phyloP scores from a whole-genome alignment of 345 rosid genomes.

The Gossypium herbaceum region DNA sequence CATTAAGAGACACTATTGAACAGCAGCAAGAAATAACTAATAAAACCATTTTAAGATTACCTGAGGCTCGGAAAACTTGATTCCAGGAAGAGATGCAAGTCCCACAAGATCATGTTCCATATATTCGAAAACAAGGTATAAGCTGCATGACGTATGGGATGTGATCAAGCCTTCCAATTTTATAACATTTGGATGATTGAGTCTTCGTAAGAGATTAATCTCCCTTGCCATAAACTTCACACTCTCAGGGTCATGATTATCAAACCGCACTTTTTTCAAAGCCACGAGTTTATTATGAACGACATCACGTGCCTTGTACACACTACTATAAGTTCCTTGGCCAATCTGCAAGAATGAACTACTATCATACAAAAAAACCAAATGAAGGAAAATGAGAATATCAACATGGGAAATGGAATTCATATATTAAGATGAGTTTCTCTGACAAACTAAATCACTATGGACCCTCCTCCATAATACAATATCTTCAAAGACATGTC shows the following conservation, averaged over 20 bases:
- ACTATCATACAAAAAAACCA: background rate
- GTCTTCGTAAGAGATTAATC: constrained; percentile 66
- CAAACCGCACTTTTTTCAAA: constrained; percentile 79
- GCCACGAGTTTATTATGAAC: constrained; percentile 68
- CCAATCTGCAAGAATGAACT: constrained; percentile 69
- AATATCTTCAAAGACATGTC: background rate
- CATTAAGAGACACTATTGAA: background rate
- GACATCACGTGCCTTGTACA: constrained; percentile 82
- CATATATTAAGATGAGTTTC: background rate
- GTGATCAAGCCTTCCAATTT: constrained; percentile 90
- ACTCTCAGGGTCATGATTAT: constrained; percentile 73
- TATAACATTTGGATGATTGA: constrained; percentile 93
- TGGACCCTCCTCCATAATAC: background rate
- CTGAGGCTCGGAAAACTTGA: constrained; percentile 87
- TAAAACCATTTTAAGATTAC: constrained; percentile 30
- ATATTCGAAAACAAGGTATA: constrained; percentile 91
- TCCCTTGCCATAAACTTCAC: constrained; percentile 96
- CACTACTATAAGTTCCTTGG: constrained; percentile 93
- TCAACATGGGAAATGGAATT: constrained; percentile 5
- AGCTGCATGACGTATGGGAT: constrained; percentile 62
- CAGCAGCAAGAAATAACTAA: background rate
- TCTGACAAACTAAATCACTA: background rate
- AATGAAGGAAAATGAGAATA: constrained; percentile 1
- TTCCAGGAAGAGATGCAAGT: constrained; percentile 72
- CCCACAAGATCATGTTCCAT: constrained; percentile 99